Evolutionary conservation across 2,329 filamentous ascomycete species (phyloP), one percentile per base, ranked within the genome.

Genomic region (Verticillium nonalfalfae): DNA sequence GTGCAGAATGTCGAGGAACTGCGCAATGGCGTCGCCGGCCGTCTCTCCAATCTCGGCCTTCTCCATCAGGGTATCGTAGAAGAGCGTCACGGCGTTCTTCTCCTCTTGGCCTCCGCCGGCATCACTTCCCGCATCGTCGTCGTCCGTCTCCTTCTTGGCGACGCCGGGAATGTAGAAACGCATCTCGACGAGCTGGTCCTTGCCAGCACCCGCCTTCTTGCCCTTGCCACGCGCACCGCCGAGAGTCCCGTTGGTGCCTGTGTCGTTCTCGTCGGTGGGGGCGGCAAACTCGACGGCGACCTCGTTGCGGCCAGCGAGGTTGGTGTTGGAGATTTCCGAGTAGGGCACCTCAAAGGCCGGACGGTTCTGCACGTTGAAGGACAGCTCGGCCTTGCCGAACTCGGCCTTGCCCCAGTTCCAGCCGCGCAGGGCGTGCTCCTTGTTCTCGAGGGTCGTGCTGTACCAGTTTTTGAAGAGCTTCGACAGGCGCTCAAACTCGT

Each of bases 381-480:
- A 86, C 61, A 99, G 85, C 79, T 99, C 95, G 60, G 93, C 90
- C 77, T 98, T 97, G 64, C 90, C 89, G 73, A 99, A 97, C 71
- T 99, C 95, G 66, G 92, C 91, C 78, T 98, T 99, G 70, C 95
- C 95, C 96, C 95, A 99, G 75, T 99, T 99, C 95, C 95, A 99
- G 61, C 95, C 95, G 68, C 95, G 88, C 62, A 99, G 81, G 31
- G 95, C 93, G 75, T 98, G 95, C 76, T 99, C 95, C 75, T 91
- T 92, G 74, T 86, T 91, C 74, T 98, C 93, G 62, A 99, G 84
- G 70, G 88, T 93, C 70, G 95, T 90, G 78, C 92, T 95, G 78
- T 98, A 99, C 91, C 94, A 98, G 71, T 94, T 91, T 80, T 97
- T 98, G 84, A 99, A 97, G 68, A 95, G 86, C 75, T 97, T 97